These are phyloP conservation scores for Dissoconium aciculare DNA, from an alignment of 2,329 filamentous ascomycete genomes.

Conservation along the genomic window DNA sequence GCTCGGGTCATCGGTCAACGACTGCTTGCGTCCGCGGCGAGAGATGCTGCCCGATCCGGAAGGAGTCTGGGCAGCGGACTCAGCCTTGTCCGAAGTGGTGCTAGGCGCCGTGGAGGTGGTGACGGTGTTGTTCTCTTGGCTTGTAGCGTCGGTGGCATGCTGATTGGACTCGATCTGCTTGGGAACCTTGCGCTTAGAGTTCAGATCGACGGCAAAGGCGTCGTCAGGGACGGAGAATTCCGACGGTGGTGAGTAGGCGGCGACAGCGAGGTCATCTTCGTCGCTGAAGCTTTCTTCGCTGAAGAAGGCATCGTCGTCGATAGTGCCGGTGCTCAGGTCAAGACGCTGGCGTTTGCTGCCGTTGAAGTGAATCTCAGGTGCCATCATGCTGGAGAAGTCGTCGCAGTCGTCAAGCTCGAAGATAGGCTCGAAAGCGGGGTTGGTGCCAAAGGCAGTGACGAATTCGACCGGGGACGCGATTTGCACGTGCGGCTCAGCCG, in stretches of 20 bases:
- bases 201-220: constrained; percentile 15
- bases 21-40: constrained; percentile 95
- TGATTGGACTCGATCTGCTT: constrained; percentile 29
- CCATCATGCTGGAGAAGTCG: constrained; percentile 64
- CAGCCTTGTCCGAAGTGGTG: constrained; percentile 14
- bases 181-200: constrained; percentile 18
- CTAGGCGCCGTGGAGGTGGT: constrained; percentile 30
- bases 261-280: constrained; percentile 48
- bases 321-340: constrained; percentile 45
- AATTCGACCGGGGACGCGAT: constrained; percentile 30
- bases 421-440: constrained; percentile 68
- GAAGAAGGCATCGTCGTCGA: constrained; percentile 61
- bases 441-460: constrained; percentile 38
- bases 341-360: constrained; percentile 59
- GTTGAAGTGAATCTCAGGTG: constrained; percentile 48
- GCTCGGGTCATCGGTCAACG: constrained; percentile 87
- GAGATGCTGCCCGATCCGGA: constrained; percentile 44
- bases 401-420: constrained; percentile 86
- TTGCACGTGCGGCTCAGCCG: constrained; percentile 22
- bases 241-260: constrained; percentile 49
- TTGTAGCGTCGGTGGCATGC: constrained; percentile 33
- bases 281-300: constrained; percentile 63
- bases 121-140: constrained; percentile 22
- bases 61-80: constrained; percentile 19
- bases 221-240: constrained; percentile 27